Base-by-base conservation (phyloP, 1,284 basidiomycete species). In the Austroboletus olivaceoglutinosus region DNA sequence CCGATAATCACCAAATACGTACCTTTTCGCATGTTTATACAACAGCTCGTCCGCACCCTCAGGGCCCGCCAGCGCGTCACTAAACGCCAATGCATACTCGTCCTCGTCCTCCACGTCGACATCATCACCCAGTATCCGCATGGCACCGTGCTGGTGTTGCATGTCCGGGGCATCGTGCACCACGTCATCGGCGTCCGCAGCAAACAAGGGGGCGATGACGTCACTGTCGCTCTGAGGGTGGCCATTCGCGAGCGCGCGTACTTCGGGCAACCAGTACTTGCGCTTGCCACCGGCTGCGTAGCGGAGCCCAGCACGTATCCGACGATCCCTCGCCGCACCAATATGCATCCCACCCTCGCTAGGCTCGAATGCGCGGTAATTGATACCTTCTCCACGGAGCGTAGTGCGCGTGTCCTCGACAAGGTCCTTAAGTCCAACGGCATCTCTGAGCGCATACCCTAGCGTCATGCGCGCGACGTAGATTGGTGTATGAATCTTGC, bases 291-390 rank as follows among this genome's bases (percentile, higher is more conserved):
- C 93, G 44, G 88, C 82, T 37, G 86, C 85, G 65, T 99, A 99
- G 5, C 97, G 81, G 42, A 99, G 73, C 0, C 96, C 96, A 0
- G 94, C 93, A 29, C 86, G 76, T 50, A 97, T 94, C 2, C 94
- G 79, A 36, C 85, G 75, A 49, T 92, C 90, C 21, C 93, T 76
- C 0, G 90, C 93, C 3, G 78, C 76, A 18, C 93, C 93, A 56
- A 91, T 81, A 62, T 99, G 96, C 61, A 98, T 85, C 43, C 85
- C 85, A 1, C 94, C 94, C 66, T 98, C 93, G 34, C 89, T 91
- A 1, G 96, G 95, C 65, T 99, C 96, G 65, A 96, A 98, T 34
- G 90, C 89, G 51, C 93, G 86, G 70, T 99, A 99, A 45, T 91
- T 91, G 77, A 98, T 94, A 2, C 93, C 92, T 57, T 89, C 82